Percentiles rank a stretch among this genome's conserved stretches.
phyloP scores from a whole-genome alignment of 2,329 filamentous ascomycete species.

The Diplodia scrobiculata region DNA sequence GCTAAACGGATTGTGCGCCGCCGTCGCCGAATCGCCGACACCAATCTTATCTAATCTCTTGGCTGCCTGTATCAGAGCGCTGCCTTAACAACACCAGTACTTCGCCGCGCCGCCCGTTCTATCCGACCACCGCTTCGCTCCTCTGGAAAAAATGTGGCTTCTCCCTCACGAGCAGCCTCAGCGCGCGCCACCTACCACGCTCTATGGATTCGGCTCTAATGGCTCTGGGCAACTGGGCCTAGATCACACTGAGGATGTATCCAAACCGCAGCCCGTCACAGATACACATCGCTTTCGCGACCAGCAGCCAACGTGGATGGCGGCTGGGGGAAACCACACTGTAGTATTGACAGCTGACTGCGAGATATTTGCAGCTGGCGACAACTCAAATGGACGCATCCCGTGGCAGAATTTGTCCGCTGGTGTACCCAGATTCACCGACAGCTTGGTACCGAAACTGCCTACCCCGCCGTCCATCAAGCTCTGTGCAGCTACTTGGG shows the following conservation, averaged over 20 bases:
- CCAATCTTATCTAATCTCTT: constrained; percentile 29
- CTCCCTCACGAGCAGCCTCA: constrained; percentile 9
- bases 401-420: constrained; percentile 11
- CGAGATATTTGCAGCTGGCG: constrained; percentile 66
- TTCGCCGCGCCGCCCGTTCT: background rate
- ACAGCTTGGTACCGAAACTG: constrained; percentile 15
- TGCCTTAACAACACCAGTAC: background rate
- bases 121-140: background rate
- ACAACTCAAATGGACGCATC: constrained; percentile 51
- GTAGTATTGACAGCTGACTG: constrained; percentile 66
- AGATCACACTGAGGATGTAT: constrained; percentile 47
- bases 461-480: background rate
- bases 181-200: constrained; percentile 30
- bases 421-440: background rate
- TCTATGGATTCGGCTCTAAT: constrained; percentile 57
- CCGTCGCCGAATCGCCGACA: constrained; percentile 12
- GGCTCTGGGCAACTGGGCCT: constrained; percentile 57
- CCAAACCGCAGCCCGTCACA: constrained; percentile 33
- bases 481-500: constrained; percentile 74
- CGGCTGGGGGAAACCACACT: constrained; percentile 84
- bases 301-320: constrained; percentile 42
- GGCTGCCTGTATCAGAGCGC: background rate
- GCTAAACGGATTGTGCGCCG: constrained; percentile 30
- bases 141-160: background rate
- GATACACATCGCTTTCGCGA: constrained; percentile 28